phyloP scores from a whole-genome alignment of 1,139 yeast genomes.

The Taphrina confusa region DNA sequence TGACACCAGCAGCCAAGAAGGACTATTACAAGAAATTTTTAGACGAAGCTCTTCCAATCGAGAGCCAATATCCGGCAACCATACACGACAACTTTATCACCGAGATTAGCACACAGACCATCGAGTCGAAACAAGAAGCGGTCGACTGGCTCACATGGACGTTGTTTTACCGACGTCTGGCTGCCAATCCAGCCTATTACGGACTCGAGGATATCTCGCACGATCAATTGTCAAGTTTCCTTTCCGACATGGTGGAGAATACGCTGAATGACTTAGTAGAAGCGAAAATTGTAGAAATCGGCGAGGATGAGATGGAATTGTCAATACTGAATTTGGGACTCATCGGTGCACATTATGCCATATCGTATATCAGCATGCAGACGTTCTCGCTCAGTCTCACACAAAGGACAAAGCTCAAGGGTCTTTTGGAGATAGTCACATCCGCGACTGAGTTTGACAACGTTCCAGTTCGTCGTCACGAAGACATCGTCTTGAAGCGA shows the following conservation, averaged over 20 bases:
- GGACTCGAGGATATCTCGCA: conserved; percentile 67
- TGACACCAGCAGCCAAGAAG: conserved; percentile 59
- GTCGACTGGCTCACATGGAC: conserved; percentile 88
- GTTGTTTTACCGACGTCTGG: conserved; percentile 75
- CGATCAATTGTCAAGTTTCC: conserved; percentile 70
- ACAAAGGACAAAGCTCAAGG: conserved; percentile 59
- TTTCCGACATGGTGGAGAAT: conserved; percentile 82
- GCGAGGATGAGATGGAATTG: conserved; percentile 53
- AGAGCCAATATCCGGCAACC: conserved; percentile 64
- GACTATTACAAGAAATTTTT: conserved; percentile 72
- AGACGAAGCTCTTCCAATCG: conserved; percentile 76
- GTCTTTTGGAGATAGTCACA: conserved; percentile 65
- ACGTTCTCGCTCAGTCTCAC: conserved; percentile 57
- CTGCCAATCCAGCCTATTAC: conserved; percentile 83
- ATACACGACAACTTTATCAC: conserved; percentile 68
- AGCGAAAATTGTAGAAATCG: conserved; percentile 64
- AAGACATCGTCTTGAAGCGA: conserved; percentile 53
- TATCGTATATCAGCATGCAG: conserved; percentile 67
- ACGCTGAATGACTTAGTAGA: conserved; percentile 65
- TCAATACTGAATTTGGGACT: conserved; percentile 67
- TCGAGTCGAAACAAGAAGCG: conserved; percentile 75
- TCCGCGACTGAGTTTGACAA: conserved; percentile 69
- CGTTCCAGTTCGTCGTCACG: conserved; percentile 64
- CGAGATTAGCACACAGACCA: conserved; percentile 68
- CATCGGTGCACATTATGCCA: conserved; percentile 71